phyloP scores from a whole-genome alignment of 2,329 filamentous ascomycete genomes.

The Cryphonectria radicalis region DNA sequence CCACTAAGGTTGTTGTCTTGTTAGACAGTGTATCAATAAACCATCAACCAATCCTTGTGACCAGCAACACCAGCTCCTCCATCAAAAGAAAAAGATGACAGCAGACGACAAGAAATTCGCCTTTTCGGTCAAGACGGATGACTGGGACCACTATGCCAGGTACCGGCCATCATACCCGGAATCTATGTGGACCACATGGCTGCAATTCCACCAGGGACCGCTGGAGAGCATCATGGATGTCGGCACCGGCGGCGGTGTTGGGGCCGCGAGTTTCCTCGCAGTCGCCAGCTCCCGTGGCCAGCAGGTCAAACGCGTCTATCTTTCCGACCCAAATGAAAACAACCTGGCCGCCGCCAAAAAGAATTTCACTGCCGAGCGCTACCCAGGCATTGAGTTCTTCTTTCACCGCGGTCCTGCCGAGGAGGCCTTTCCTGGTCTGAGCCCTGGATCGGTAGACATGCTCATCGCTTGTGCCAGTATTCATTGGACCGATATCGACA shows the following conservation, averaged over 20 bases:
- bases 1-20: background rate
- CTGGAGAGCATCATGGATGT: slow-evolving; percentile 21
- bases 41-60: background rate
- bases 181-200: slow-evolving; percentile 22
- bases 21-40: background rate
- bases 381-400: slow-evolving; percentile 12
- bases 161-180: slow-evolving; percentile 25
- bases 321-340: slow-evolving; percentile 25
- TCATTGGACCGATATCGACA: slow-evolving; percentile 24
- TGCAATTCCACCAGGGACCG: slow-evolving; percentile 22
- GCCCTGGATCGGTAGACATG: slow-evolving; percentile 20
- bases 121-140: slow-evolving; percentile 20
- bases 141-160: slow-evolving; percentile 26
- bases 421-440: slow-evolving; percentile 18
- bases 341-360: slow-evolving; percentile 19
- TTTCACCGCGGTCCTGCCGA: slow-evolving; percentile 21
- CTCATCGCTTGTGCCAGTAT: slow-evolving; percentile 24
- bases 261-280: slow-evolving; percentile 19
- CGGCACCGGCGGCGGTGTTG: slow-evolving; percentile 26
- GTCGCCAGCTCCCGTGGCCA: background rate
- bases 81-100: slow-evolving; percentile 1
- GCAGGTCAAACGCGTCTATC: slow-evolving; percentile 21
- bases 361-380: background rate
- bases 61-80: background rate
- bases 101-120: slow-evolving; percentile 12